These are phyloP conservation scores for Fusarium dimerum DNA, from an alignment of 2,329 filamentous ascomycete species.

Conservation along the genomic window DNA sequence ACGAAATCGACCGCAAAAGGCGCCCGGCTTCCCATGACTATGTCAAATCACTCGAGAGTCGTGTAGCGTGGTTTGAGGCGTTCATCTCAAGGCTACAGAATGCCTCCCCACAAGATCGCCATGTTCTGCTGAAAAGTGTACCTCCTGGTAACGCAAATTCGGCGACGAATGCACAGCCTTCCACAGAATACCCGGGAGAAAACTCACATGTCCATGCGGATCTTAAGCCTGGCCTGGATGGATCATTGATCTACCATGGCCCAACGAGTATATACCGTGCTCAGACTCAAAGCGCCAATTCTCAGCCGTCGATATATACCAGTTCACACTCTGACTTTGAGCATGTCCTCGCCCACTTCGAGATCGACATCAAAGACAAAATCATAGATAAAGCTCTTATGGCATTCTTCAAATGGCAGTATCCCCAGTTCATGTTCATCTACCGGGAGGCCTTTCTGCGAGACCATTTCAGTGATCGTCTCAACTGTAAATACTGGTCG, in stretches of 20 bases:
- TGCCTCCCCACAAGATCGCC: constrained; percentile 8
- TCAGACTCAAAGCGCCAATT: constrained; percentile 3
- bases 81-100: constrained; percentile 9
- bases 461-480: constrained; percentile 22
- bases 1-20: constrained; percentile 7
- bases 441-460: constrained; percentile 32
- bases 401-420: constrained; percentile 33
- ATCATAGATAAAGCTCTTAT: constrained; percentile 19
- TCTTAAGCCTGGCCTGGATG: constrained; percentile 10
- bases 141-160: constrained; percentile 2
- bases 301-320: constrained; percentile 1
- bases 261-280: constrained; percentile 29
- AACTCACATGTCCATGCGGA: neutral
- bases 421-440: constrained; percentile 35
- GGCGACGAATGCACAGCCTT: neutral
- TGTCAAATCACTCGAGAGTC: constrained; percentile 22
- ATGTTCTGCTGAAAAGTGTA: constrained; percentile 1
- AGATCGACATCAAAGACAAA: constrained; percentile 22
- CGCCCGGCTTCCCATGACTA: constrained; percentile 20
- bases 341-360: constrained; percentile 24
- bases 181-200: neutral
- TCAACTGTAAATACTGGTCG: constrained; percentile 31
- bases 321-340: constrained; percentile 14
- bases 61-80: constrained; percentile 19
- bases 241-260: constrained; percentile 20